Evolutionary conservation across 495 filamentous ascomycete species (phyloP).

Genomic region (Tirmania nivea): DNA sequence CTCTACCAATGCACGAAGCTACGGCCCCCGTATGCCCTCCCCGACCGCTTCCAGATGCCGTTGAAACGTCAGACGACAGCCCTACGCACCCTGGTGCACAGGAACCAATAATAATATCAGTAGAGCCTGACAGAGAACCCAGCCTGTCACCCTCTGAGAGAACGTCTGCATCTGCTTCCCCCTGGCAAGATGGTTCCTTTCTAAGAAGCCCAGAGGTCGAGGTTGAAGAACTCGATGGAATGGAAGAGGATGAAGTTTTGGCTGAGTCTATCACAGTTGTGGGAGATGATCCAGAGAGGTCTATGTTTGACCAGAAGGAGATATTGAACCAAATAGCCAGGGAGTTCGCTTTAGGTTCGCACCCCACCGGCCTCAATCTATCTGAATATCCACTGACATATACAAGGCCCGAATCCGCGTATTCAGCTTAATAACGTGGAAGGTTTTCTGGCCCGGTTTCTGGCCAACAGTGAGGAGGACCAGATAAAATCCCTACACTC

Average conservation of each 20-base stretch:
- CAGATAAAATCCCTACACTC: too few relatives aligned
- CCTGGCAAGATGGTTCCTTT: not conserved
- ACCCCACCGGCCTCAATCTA: too few relatives aligned
- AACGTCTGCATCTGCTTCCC: not conserved
- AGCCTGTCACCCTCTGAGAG: not conserved
- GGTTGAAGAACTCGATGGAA: conserved; percentile 17
- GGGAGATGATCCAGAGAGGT: not conserved
- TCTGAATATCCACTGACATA: too few relatives aligned
- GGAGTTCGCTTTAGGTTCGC: too few relatives aligned
- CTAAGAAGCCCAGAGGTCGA: conserved; percentile 15
- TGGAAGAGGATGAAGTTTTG: conserved; percentile 13
- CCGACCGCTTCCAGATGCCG: not conserved
- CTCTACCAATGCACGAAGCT: not conserved
- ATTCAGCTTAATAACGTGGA: too few relatives aligned
- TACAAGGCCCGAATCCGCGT: too few relatives aligned
- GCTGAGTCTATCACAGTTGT: not conserved
- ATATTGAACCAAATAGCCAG: too few relatives aligned
- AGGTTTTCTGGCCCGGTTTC: too few relatives aligned
- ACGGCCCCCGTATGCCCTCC: not conserved
- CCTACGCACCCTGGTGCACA: too few relatives aligned
- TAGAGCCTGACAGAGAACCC: not conserved
- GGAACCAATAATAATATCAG: too few relatives aligned
- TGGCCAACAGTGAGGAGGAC: too few relatives aligned
- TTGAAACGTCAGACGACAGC: not conserved
- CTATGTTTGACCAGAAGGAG: too few relatives aligned